Evolutionary conservation across 208 protist genomes (phyloP), one percentile per base, ranked within the genome.

Genomic region (Leishmania mexicana): DNA sequence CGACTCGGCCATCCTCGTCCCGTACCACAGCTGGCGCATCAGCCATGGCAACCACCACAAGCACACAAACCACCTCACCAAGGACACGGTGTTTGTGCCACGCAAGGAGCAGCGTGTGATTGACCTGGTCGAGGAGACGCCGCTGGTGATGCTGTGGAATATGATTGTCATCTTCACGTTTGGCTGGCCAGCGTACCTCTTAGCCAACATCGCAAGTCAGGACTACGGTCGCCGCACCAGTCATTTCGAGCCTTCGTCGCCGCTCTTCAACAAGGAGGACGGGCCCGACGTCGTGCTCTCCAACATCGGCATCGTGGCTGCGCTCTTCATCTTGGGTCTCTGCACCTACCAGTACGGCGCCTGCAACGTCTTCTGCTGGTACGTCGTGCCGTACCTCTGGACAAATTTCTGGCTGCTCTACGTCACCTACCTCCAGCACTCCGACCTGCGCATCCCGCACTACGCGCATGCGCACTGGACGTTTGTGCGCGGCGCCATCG

Each of bases 11-110:
- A 82, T 99, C 51, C 92, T 98, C n/a, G 94, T 98, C 10, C 96
- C 97, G 17, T 99, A 98, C 89, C 95, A 96, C 89, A 93, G 93
- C 81, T 99, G 98, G 98, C 89, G 95, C 83, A 93, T 95, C 80
- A 95, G 91, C 58, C 98, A 99, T 84, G 89, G 90, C 73, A 96
- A 90, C 67, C 98, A 99, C 84, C 98, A 99, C 94, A 93, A 96
- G 79, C 90, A 97, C 94, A 99, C 98, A n/a, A 98, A 98, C 87
- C 90, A 99, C 89, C 89, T 99, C 62, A 94, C 87, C 21, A 95
- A 97, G 78, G 97, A 98, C 84, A 96, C 92, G 58, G 91, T 92
- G 15, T 98, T 97, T 87, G 86, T 96, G 11, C 95, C 95, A 42
- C 72, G 76, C n/a, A 93, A 92, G 81, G 80, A 92, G 77, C 78